Conservation (phyloP, 73 alveolate genomes). For the Symbiodinium pilosum region DNA sequence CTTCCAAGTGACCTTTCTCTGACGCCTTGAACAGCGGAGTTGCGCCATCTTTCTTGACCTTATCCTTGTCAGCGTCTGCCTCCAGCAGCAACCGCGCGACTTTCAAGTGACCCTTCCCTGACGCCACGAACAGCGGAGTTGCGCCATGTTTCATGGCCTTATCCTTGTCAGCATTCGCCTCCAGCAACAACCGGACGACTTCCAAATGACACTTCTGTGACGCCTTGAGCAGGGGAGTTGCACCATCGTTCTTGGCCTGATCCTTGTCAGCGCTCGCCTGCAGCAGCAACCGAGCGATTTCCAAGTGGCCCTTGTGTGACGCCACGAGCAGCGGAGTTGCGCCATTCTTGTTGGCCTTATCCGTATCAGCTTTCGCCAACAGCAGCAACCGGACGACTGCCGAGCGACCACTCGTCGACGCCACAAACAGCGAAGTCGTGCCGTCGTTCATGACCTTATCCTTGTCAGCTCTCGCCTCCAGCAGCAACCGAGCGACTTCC, state of each 20-base stretch:
- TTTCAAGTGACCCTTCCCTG: too few relatives aligned
- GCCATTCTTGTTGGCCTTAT: not conserved
- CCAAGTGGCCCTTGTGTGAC: not conserved
- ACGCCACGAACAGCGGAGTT: too few relatives aligned
- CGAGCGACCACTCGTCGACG: not conserved
- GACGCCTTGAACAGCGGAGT: too few relatives aligned
- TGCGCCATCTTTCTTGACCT: too few relatives aligned
- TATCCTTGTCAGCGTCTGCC: too few relatives aligned
- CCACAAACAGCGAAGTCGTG: not conserved
- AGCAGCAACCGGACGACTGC: not conserved
- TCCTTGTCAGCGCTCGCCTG: not conserved
- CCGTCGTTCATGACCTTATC: not conserved
- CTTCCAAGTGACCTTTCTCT: too few relatives aligned
- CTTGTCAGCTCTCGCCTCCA: not conserved
- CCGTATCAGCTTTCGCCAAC: not conserved
- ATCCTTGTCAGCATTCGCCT: not conserved
- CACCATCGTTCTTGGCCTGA: not conserved
- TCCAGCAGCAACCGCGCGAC: too few relatives aligned
- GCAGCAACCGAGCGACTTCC: not conserved
- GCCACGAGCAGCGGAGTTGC: not conserved
- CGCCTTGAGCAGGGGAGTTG: not conserved
- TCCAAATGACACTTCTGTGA: not conserved
- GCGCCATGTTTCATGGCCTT: too few relatives aligned
- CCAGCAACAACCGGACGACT: not conserved
- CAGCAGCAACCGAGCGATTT: not conserved